Base-by-base conservation (phyloP, 345 rosid species). In the Turritis glabra region DNA sequence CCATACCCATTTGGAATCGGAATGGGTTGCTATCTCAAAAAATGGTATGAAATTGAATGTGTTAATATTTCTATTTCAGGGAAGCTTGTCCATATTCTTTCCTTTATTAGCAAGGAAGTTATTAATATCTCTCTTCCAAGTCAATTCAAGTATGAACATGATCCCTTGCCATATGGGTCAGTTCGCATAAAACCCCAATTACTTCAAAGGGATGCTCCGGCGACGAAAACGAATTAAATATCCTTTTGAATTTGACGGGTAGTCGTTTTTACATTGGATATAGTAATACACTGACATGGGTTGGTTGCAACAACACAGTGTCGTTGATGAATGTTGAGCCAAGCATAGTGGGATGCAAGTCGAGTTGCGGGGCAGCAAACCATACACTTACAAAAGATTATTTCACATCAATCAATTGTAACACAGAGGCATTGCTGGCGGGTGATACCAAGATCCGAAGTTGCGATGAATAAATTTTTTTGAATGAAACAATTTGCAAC, bases 1-100 rank as follows among this genome's bases (percentile, higher is more conserved):
- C 85, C 85, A 0, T 84, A 51, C 55, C 87, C 85, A 4, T 84
- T 84, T 44, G 83, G 87, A 8, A 53, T 44, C 0, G 19, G 46
- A 0, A 33, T 46, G 1, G 82, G 35, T 5, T 79, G 85, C 27
- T 72, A 62, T 71, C 33, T 22, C 1, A 10, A 47, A 2, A 5
- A 10, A 1, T 21, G 21, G 12, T 76, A 62, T 18, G 41, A 18
- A 6, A 23, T 67, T 41, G 41, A 60, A 1, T 81, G 80, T 8
- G 41, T 68, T 32, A 17, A 43, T n/a, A 17, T 47, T 6, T 35
- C 40, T 35, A 35, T 2, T 10, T 14, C n/a, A 52, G 18, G 32
- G 18, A 54, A 54, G 9, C 2, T 3, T 40, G 37, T 30, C 15
- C 54, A 72, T 18, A 61, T 56, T 21, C 25, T 51, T 4, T 33